These are phyloP conservation scores for Coniferiporia weirii DNA, from an alignment of 1,284 basidiomycete genomes.

Conservation along the genomic window DNA sequence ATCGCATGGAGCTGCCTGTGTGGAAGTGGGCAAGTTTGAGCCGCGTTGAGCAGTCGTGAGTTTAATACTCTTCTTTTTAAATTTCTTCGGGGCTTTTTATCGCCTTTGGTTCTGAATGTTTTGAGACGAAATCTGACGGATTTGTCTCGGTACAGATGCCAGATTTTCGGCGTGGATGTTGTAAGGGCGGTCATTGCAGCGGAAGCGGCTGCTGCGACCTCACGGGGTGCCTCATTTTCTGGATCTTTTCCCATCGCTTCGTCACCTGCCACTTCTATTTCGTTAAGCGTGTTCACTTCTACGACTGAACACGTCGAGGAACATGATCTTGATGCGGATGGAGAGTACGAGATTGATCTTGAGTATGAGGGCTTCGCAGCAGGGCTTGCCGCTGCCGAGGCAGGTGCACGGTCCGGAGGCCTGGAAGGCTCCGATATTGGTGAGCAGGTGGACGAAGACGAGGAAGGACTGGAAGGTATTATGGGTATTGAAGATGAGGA, in stretches of 20 bases:
- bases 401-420: not conserved
- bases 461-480: slow-evolving; percentile 13
- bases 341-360: slow-evolving; percentile 7
- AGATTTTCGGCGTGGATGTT: slow-evolving; percentile 6
- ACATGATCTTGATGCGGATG: not conserved
- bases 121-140: not conserved
- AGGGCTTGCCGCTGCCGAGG: not conserved
- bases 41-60: slow-evolving; percentile 10
- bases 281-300: not conserved
- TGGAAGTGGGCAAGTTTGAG: slow-evolving; percentile 11
- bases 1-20: slow-evolving; percentile 7
- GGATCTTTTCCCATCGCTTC: not conserved
- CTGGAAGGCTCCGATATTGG: not conserved
- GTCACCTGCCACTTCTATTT: not conserved
- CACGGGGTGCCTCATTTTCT: not conserved
- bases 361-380: not conserved
- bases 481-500: slow-evolving; percentile 11
- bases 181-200: slow-evolving; percentile 3
- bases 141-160: not conserved
- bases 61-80: not conserved
- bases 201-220: not conserved
- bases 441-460: slow-evolving; percentile 12
- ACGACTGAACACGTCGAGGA: not conserved
- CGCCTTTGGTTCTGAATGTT: not conserved
- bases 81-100: not conserved